These are phyloP conservation scores for Penicillium maclennaniae DNA, from an alignment of 495 filamentous ascomycete genomes.

Conservation along the genomic window DNA sequence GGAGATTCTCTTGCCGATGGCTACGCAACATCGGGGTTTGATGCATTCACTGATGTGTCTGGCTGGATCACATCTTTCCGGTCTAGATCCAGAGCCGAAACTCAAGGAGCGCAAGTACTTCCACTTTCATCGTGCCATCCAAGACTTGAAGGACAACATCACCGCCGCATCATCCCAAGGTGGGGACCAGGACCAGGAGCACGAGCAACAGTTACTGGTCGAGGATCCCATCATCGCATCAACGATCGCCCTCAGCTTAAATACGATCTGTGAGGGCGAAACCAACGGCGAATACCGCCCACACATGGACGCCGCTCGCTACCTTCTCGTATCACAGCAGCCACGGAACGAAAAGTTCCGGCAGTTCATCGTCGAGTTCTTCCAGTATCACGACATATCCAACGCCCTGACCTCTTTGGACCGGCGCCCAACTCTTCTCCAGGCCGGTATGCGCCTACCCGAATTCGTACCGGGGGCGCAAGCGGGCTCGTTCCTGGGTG, in stretches of 20 bases:
- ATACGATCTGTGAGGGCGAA: constrained; percentile 76
- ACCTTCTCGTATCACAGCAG: constrained; percentile 58
- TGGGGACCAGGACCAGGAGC: constrained; percentile 21
- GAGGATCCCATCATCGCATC: constrained; percentile 65
- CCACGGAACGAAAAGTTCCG: constrained; percentile 62
- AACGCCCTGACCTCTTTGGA: constrained; percentile 73
- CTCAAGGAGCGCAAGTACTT: constrained; percentile 45
- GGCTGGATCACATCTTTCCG: constrained; percentile 72
- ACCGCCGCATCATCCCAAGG: constrained; percentile 28
- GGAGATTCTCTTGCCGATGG: constrained; percentile 82
- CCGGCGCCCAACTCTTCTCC: constrained; percentile 49
- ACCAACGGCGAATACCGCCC: constrained; percentile 73
- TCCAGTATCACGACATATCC: constrained; percentile 83
- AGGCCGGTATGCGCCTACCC: constrained; percentile 62
- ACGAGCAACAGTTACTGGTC: constrained; percentile 39
- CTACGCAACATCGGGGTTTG: constrained; percentile 73
- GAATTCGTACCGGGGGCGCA: constrained; percentile 70
- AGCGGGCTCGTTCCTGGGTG: constrained; percentile 71
- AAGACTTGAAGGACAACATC: constrained; percentile 45
- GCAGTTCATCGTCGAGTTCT: constrained; percentile 87
- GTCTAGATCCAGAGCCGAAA: constrained; percentile 43
- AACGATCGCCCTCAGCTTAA: constrained; percentile 77
- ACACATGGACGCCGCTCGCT: constrained; percentile 74
- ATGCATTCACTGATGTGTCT: constrained; percentile 93
- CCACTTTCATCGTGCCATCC: constrained; percentile 46